Conservation (phyloP, 257 asterid species). For the Datura wrightii region DNA sequence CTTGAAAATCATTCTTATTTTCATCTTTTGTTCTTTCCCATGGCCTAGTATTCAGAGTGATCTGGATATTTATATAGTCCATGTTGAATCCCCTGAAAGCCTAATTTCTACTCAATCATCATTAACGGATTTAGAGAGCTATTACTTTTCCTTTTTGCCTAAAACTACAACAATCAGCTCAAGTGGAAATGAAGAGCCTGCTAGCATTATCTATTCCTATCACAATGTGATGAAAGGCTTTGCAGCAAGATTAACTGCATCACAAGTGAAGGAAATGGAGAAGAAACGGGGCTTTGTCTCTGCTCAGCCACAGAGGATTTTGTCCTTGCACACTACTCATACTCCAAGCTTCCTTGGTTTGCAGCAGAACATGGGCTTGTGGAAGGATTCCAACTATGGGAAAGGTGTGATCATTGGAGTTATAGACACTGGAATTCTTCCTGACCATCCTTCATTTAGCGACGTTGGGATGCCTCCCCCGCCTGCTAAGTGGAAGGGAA, state of each 20-base stretch:
- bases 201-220: conserved; percentile 42
- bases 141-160: conserved; percentile 52
- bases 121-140: conserved; percentile 33
- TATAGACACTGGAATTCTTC: conserved; percentile 50
- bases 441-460: conserved; percentile 58
- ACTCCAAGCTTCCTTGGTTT: conserved; percentile 57
- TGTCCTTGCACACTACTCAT: conserved; percentile 55
- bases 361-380: conserved; percentile 50
- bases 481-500: conserved; percentile 58
- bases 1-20: conserved; percentile 15
- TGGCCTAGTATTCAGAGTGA: background rate
- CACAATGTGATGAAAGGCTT: conserved; percentile 53
- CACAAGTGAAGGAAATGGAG: conserved; percentile 46
- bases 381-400: conserved; percentile 57
- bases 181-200: background rate
- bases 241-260: conserved; percentile 51
- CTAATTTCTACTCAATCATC: conserved; percentile 22
- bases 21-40: background rate
- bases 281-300: conserved; percentile 43
- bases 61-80: conserved; percentile 52
- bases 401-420: conserved; percentile 61
- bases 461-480: conserved; percentile 62
- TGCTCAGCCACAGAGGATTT: conserved; percentile 39
- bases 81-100: conserved; percentile 35
- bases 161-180: conserved; percentile 9